Conservation (phyloP, 2,329 filamentous ascomycete genomes). For the Tympanopsis confertula region DNA sequence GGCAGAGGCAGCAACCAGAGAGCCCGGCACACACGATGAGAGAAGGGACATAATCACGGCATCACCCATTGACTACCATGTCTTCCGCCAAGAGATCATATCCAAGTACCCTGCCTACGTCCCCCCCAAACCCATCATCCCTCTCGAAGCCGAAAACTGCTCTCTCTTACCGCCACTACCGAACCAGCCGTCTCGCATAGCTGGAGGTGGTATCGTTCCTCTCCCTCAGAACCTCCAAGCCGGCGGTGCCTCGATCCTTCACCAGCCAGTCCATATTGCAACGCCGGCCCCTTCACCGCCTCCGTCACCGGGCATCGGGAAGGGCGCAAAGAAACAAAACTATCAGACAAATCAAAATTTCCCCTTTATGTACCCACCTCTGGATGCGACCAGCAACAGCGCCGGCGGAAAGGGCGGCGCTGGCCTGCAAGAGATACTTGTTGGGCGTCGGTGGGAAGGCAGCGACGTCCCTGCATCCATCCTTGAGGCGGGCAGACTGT, state of each 20-base stretch:
- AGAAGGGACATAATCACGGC: slow-evolving; percentile 76
- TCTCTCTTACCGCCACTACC: slow-evolving; percentile 78
- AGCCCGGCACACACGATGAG: slow-evolving; percentile 44
- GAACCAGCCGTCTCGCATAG: slow-evolving; percentile 55
- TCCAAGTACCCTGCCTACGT: slow-evolving; percentile 97
- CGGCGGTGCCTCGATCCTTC: slow-evolving; percentile 68
- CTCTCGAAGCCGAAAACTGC: slow-evolving; percentile 79
- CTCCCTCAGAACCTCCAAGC: slow-evolving; percentile 37
- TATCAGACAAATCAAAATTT: slow-evolving; percentile 99
- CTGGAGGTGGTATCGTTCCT: slow-evolving; percentile 47
- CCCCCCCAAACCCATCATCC: slow-evolving; percentile 71
- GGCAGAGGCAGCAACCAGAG: slow-evolving; percentile 62
- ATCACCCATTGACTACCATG: slow-evolving; percentile 88
- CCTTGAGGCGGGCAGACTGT: slow-evolving; percentile 84
- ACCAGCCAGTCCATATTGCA: slow-evolving; percentile 97
- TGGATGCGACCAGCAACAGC: slow-evolving; percentile 79
- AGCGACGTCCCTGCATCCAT: slow-evolving; percentile 90
- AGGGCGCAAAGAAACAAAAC: slow-evolving; percentile 95
- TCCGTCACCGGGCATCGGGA: slow-evolving; percentile 76
- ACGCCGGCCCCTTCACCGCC: slow-evolving; percentile 93
- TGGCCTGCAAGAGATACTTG: slow-evolving; percentile 66
- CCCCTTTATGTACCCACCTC: slow-evolving; percentile 88
- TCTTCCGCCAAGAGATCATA: slow-evolving; percentile 94
- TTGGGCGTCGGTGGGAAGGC: slow-evolving; percentile 80
- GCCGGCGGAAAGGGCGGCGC: slow-evolving; percentile 81